Conservation (phyloP, 2,329 filamentous ascomycete species). For the Penicillium palitans region DNA sequence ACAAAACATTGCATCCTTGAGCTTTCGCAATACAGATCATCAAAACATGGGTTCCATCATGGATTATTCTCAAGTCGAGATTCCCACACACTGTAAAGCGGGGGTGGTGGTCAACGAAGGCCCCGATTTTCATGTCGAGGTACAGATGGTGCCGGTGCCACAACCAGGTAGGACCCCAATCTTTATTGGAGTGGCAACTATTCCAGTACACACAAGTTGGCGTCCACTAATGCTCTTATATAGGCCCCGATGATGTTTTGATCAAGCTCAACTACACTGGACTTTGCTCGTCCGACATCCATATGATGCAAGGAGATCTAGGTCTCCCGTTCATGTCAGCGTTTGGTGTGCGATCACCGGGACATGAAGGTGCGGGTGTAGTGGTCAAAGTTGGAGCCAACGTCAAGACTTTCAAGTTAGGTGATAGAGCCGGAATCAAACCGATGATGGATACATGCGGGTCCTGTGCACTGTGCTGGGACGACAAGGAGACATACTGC, state of each 20-base stretch:
- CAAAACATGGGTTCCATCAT: conserved; percentile 12
- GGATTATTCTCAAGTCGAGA: conserved; percentile 19
- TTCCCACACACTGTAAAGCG: conserved; percentile 53
- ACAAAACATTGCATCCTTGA: too few relatives aligned
- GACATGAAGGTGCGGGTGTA: conserved; percentile 59
- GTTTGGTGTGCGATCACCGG: conserved; percentile 49
- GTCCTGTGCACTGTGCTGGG: conserved; percentile 53
- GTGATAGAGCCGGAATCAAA: conserved; percentile 56
- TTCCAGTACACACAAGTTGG: background rate
- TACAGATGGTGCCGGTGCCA: conserved; percentile 52
- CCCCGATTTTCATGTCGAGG: conserved; percentile 50
- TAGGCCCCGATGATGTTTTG: conserved; percentile 56
- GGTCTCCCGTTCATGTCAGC: conserved; percentile 49
- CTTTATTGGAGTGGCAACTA: background rate
- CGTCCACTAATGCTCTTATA: background rate
- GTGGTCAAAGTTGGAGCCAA: conserved; percentile 58
- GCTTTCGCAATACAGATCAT: background rate
- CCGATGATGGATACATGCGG: conserved; percentile 55
- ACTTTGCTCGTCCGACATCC: conserved; percentile 59
- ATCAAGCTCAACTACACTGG: conserved; percentile 60
- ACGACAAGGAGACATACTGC: conserved; percentile 54
- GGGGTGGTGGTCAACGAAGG: conserved; percentile 54
- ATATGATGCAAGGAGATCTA: conserved; percentile 59
- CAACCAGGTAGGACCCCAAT: conserved; percentile 43
- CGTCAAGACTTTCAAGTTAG: conserved; percentile 55